Evolutionary conservation across 257 asterid species (phyloP).

Genomic region (Haberlea rhodopensis): DNA sequence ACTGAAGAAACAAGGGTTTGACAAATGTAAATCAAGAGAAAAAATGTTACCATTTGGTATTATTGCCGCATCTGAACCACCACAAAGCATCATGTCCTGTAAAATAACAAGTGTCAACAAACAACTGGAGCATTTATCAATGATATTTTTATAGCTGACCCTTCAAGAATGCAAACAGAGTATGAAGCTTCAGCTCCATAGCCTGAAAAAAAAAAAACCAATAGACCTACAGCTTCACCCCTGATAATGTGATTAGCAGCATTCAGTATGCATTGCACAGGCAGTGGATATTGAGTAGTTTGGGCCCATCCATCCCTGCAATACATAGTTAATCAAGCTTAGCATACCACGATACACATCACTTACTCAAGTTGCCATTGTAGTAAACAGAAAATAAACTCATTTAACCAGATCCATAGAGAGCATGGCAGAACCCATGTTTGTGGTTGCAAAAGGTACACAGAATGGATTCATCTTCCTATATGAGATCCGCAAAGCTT

Average conservation of each 20-base stretch:
- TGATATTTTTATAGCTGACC: constrained; percentile 11
- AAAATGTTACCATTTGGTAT: constrained; percentile 73
- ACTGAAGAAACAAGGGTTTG: constrained; percentile 11
- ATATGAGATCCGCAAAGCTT: constrained; percentile 79
- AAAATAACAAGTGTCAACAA: constrained; percentile 32
- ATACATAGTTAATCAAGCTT: constrained; percentile 29
- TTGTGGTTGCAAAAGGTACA: constrained; percentile 96
- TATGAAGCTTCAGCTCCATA: constrained; percentile 23
- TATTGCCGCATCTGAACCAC: constrained; percentile 94
- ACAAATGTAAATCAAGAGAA: constrained; percentile 21
- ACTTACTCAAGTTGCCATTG: background rate
- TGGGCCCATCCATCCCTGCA: constrained; percentile 99
- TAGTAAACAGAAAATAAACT: background rate
- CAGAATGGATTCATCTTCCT: constrained; percentile 95
- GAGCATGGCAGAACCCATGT: constrained; percentile 97
- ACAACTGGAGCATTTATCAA: constrained; percentile 19
- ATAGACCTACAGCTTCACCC: constrained; percentile 90
- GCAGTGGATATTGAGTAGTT: constrained; percentile 96
- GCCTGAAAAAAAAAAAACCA: constrained; percentile 24
- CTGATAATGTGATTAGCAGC: constrained; percentile 96
- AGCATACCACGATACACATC: constrained; percentile 6
- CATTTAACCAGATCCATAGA: constrained; percentile 86
- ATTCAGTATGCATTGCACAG: constrained; percentile 91
- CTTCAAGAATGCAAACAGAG: constrained; percentile 17
- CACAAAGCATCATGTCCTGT: constrained; percentile 97